phyloP scores from a whole-genome alignment of 805 yeast species.

The Phaffomyces thermotolerans region DNA sequence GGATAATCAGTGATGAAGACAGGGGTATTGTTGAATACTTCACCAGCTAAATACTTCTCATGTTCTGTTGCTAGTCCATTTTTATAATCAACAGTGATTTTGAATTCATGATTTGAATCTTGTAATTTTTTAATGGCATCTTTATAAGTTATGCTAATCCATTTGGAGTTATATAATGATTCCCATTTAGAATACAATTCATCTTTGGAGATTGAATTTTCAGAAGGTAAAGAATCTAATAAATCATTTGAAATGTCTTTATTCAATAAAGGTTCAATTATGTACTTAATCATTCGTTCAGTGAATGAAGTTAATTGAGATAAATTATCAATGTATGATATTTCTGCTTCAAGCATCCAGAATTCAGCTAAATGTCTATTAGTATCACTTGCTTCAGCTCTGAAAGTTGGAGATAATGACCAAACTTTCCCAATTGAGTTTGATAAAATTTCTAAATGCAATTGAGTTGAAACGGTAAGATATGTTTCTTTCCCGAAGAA shows the following conservation, averaged over 20 bases:
- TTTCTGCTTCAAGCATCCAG: constrained; percentile 96
- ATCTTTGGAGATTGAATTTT: constrained; percentile 27
- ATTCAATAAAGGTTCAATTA: constrained; percentile 28
- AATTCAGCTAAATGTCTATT: constrained; percentile 89
- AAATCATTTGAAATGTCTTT: constrained; percentile 20
- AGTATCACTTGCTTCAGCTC: constrained; percentile 91
- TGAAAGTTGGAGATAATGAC: constrained; percentile 84
- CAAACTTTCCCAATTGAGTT: constrained; percentile 75
- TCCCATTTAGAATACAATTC: constrained; percentile 50
- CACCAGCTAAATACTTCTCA: constrained; percentile 84
- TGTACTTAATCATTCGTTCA: constrained; percentile 60
- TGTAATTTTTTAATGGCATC: constrained; percentile 60
- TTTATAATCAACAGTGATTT: constrained; percentile 55
- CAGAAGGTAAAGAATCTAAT: constrained; percentile 17
- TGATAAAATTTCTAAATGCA: constrained; percentile 79
- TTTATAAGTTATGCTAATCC: constrained; percentile 69
- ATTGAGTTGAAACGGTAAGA: constrained; percentile 85
- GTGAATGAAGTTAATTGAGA: constrained; percentile 55
- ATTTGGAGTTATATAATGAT: constrained; percentile 36
- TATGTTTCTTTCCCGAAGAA: constrained; percentile 66
- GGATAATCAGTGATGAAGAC: constrained; percentile 93
- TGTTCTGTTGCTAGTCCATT: constrained; percentile 74
- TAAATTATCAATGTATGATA: constrained; percentile 56
- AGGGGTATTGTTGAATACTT: constrained; percentile 51
- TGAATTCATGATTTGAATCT: constrained; percentile 27